phyloP scores from a whole-genome alignment of 805 yeast species.

The Nakazawaea wyomingensis region DNA sequence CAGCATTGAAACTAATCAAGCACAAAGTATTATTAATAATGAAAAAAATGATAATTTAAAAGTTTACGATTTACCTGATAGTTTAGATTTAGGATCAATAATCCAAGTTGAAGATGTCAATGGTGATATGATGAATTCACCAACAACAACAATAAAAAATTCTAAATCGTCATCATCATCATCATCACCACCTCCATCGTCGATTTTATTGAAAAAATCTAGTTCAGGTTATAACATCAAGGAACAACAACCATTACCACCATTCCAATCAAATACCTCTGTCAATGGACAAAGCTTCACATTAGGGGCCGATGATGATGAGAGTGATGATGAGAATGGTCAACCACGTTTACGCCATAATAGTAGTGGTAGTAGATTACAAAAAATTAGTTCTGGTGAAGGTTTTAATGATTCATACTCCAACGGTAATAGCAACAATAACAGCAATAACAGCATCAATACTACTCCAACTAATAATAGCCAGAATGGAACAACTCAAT shows the following conservation, averaged over 20 bases:
- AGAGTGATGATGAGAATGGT: slow-evolving; percentile 16
- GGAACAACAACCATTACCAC: slow-evolving; percentile 12
- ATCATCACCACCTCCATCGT: background rate
- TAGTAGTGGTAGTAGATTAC: slow-evolving; percentile 4
- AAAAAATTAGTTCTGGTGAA: slow-evolving; percentile 7
- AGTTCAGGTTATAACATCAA: slow-evolving; percentile 7
- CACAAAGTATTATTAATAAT: slow-evolving; percentile 15
- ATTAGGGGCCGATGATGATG: slow-evolving; percentile 26
- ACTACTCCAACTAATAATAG: background rate
- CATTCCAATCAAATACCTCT: slow-evolving; percentile 11
- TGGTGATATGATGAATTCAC: background rate
- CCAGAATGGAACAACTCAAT: background rate
- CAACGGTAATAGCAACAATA: background rate
- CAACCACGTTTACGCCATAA: background rate
- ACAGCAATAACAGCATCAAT: background rate
- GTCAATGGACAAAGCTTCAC: background rate
- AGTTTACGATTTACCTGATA: slow-evolving; percentile 35
- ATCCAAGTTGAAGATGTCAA: slow-evolving; percentile 24
- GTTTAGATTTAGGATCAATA: slow-evolving; percentile 24
- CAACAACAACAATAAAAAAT: background rate
- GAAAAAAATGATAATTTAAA: slow-evolving; percentile 19
- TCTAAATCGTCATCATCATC: background rate
- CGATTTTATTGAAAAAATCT: background rate
- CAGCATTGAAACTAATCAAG: slow-evolving; percentile 18
- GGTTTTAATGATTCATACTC: background rate